These are phyloP conservation scores for Syncephalastrum sp. DNA, from an alignment of 371 early-diverging fungal genomes.

Conservation along the genomic window DNA sequence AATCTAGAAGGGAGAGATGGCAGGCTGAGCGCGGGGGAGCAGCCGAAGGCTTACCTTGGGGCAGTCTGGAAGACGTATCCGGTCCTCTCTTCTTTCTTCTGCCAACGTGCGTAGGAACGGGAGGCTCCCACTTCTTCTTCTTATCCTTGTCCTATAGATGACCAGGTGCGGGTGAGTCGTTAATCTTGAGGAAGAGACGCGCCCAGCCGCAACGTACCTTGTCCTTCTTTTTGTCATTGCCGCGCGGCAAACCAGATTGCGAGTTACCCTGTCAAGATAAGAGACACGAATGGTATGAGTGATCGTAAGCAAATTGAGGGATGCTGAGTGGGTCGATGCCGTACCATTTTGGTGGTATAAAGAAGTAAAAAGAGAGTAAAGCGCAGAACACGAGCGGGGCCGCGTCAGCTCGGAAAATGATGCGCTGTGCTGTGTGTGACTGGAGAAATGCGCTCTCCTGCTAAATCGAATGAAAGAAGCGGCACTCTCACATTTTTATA, in stretches of 20 bases:
- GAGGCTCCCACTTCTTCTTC: conserved; percentile 98
- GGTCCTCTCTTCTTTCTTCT: conserved; percentile 97
- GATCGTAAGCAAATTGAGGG: too few relatives aligned
- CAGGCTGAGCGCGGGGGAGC: too few relatives aligned
- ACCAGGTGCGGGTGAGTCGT: neutral
- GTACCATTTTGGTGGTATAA: too few relatives aligned
- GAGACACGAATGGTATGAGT: neutral
- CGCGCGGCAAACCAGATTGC: conserved; percentile 70
- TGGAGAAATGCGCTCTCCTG: too few relatives aligned
- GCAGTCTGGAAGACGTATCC: conserved; percentile 90
- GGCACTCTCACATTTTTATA: too few relatives aligned
- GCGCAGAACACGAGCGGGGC: too few relatives aligned
- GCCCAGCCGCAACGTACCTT: conserved; percentile 31
- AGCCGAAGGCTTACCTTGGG: conserved; percentile 63
- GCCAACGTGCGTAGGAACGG: conserved; percentile 96
- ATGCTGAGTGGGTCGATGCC: too few relatives aligned
- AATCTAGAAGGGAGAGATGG: too few relatives aligned
- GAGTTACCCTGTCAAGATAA: conserved; percentile 65
- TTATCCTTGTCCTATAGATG: conserved; percentile 67
- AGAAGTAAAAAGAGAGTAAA: too few relatives aligned
- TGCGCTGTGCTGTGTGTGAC: too few relatives aligned
- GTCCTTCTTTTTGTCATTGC: conserved; percentile 63
- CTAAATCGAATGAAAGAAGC: too few relatives aligned
- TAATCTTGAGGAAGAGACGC: neutral
- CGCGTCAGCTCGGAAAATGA: too few relatives aligned